These are phyloP conservation scores for Solanum raphanifolium DNA, from an alignment of 257 asterid genomes.

Conservation along the genomic window DNA sequence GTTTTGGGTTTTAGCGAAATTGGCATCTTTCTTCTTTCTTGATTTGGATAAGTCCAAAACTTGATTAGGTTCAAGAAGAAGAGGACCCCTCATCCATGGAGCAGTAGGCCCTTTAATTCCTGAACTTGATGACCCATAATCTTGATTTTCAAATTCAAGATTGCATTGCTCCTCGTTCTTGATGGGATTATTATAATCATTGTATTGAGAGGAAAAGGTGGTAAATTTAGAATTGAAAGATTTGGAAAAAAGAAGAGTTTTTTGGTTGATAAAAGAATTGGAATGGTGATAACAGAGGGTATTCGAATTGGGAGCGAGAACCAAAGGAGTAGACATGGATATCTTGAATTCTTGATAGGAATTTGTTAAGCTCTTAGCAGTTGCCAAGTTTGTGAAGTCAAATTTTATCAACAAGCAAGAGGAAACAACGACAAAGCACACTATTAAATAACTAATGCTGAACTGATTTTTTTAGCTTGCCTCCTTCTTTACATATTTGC, in stretches of 20 bases:
- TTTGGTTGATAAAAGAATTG: slow-evolving; percentile 13
- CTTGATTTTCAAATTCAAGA: slow-evolving; percentile 13
- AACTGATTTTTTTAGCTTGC: neutral
- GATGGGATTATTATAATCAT: slow-evolving; percentile 9
- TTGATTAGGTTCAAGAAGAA: slow-evolving; percentile 49
- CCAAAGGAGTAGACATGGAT: slow-evolving; percentile 31
- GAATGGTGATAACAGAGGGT: slow-evolving; percentile 12
- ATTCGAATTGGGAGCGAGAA: slow-evolving; percentile 20
- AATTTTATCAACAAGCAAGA: neutral
- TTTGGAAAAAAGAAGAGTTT: slow-evolving; percentile 8
- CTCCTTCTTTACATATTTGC: neutral
- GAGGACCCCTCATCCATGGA: slow-evolving; percentile 89
- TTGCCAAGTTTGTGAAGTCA: neutral
- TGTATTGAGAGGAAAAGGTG: neutral
- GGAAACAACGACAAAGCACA: neutral
- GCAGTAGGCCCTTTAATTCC: slow-evolving; percentile 67
- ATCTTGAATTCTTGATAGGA: neutral
- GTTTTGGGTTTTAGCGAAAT: slow-evolving; percentile 11
- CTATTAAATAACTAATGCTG: neutral
- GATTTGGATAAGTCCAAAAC: slow-evolving; percentile 31
- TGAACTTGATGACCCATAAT: slow-evolving; percentile 17
- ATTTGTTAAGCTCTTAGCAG: neutral
- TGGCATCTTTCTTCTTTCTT: slow-evolving; percentile 26
- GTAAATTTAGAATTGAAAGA: slow-evolving; percentile 6
- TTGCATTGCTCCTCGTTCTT: neutral